Conservation (phyloP, 2,329 filamentous ascomycete species). For the Lachnellula occidentalis region DNA sequence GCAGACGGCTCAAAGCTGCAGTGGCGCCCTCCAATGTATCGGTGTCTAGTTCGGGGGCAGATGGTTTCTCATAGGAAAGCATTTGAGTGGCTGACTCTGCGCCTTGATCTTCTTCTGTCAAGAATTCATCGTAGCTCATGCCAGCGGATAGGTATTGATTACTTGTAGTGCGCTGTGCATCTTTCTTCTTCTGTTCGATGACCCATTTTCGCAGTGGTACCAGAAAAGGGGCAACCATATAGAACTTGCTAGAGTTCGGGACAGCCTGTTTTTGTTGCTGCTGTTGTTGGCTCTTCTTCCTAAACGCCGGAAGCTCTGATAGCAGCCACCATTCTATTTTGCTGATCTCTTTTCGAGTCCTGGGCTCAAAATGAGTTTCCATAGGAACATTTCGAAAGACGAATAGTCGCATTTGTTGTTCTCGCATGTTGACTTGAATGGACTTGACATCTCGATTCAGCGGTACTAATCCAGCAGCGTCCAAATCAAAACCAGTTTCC, state of each 20-base stretch:
- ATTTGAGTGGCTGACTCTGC: constrained; percentile 19
- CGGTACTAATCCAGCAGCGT: constrained; percentile 68
- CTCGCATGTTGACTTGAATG: constrained; percentile 83
- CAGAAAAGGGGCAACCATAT: constrained; percentile 95
- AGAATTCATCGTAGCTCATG: constrained; percentile 48
- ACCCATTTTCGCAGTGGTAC: constrained; percentile 87
- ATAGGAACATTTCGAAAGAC: constrained; percentile 85
- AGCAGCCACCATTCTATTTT: constrained; percentile 94
- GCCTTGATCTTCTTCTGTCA: constrained; percentile 55
- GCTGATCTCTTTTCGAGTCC: constrained; percentile 94
- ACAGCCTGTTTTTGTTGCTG: constrained; percentile 46
- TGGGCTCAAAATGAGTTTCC: constrained; percentile 82
- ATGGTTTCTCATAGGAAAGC: constrained; percentile 2
- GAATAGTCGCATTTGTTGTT: constrained; percentile 89
- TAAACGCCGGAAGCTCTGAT: constrained; percentile 77
- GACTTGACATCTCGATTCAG: constrained; percentile 68
- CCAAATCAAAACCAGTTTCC: constrained; percentile 87
- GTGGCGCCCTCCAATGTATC: constrained; percentile 47
- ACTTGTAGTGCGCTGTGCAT: constrained; percentile 43
- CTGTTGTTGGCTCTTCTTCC: constrained; percentile 55
- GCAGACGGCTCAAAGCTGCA: constrained; percentile 44
- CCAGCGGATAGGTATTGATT: constrained; percentile 39
- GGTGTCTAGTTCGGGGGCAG: constrained; percentile 13
- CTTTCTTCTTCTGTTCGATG: constrained; percentile 71
- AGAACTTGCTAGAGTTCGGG: constrained; percentile 82